A percentile compares a stretch with the other conserved stretches of the same genome.
Conservation (phyloP, 164 flowering plant species). For the Vitis labrusca region DNA sequence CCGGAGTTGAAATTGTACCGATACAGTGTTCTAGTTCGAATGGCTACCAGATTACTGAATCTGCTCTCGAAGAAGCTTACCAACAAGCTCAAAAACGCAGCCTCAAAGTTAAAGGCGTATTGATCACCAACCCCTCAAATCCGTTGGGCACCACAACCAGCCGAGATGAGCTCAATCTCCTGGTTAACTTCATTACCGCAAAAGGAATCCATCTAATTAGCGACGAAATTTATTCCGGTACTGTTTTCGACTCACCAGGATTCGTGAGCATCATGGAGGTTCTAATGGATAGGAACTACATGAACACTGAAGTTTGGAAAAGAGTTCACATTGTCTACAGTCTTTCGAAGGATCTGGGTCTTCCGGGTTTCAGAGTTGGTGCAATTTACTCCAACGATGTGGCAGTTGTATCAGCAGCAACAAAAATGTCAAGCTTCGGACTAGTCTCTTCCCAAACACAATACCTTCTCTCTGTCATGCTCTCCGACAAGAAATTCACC, state of each 20-base stretch:
- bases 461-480: constrained; percentile 60
- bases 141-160: constrained; percentile 75
- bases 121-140: constrained; percentile 88
- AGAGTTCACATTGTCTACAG: constrained; percentile 74
- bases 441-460: constrained; percentile 83
- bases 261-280: constrained; percentile 64
- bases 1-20: constrained; percentile 81
- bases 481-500: constrained; percentile 66
- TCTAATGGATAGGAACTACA: constrained; percentile 31
- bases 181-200: constrained; percentile 41
- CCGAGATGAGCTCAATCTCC: constrained; percentile 47
- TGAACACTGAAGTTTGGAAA: constrained; percentile 29
- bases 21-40: constrained; percentile 71
- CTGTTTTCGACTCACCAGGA: constrained; percentile 56
- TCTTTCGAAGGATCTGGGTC: constrained; percentile 81
- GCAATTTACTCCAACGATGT: constrained; percentile 70
- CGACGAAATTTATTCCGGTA: constrained; percentile 90
- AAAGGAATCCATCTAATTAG: constrained; percentile 73
- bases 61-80: constrained; percentile 70
- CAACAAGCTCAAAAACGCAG: constrained; percentile 45
- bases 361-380: constrained; percentile 93
- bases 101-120: constrained; percentile 68
- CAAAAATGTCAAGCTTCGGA: constrained; percentile 92
- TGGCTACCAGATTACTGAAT: constrained; percentile 56
- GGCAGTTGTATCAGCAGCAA: constrained; percentile 61